Percentiles rank a stretch among this genome's conserved stretches.
Evolutionary conservation across 371 early-diverging fungal genomes (phyloP).

Genomic region (Mucor ambiguus): DNA sequence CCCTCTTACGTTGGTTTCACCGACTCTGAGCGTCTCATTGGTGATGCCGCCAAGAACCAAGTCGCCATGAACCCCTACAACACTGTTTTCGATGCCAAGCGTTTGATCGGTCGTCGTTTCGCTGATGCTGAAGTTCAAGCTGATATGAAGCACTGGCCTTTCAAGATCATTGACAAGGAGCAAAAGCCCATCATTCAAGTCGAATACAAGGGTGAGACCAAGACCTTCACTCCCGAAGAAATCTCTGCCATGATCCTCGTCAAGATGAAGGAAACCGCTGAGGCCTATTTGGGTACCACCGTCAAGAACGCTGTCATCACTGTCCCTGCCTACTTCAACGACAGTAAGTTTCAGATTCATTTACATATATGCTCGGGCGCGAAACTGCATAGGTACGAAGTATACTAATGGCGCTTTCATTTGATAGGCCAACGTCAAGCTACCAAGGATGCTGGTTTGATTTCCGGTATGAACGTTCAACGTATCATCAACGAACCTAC

Average conservation of each 20-base stretch:
- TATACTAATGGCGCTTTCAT: background rate
- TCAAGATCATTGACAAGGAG: slow-evolving; percentile 78
- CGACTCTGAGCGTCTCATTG: slow-evolving; percentile 83
- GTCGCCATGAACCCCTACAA: slow-evolving; percentile 84
- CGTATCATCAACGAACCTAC: slow-evolving; percentile 97
- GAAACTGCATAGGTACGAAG: too few species aligned
- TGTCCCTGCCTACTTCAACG: slow-evolving; percentile 90
- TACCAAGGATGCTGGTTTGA: slow-evolving; percentile 84
- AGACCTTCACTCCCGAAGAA: slow-evolving; percentile 90
- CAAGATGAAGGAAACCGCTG: slow-evolving; percentile 93
- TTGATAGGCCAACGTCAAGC: slow-evolving; percentile 82
- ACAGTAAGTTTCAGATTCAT: slow-evolving; percentile 33
- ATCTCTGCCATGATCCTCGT: slow-evolving; percentile 90
- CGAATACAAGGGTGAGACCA: slow-evolving; percentile 78
- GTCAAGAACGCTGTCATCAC: slow-evolving; percentile 94
- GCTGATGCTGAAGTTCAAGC: slow-evolving; percentile 85
- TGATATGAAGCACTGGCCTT: slow-evolving; percentile 92
- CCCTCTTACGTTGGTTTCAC: slow-evolving; percentile 94
- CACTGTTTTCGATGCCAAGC: slow-evolving; percentile 96
- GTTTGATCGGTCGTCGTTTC: slow-evolving; percentile 96
- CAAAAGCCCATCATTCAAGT: slow-evolving; percentile 82
- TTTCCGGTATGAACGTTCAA: slow-evolving; percentile 82
- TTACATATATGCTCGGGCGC: background rate
- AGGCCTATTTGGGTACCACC: slow-evolving; percentile 79
- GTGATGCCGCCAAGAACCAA: slow-evolving; percentile 91